A percentile compares a stretch with the other conserved stretches of the same genome.
These are phyloP conservation scores for Mortierella sp. DNA, from an alignment of 371 early-diverging fungal genomes.

Conservation along the genomic window DNA sequence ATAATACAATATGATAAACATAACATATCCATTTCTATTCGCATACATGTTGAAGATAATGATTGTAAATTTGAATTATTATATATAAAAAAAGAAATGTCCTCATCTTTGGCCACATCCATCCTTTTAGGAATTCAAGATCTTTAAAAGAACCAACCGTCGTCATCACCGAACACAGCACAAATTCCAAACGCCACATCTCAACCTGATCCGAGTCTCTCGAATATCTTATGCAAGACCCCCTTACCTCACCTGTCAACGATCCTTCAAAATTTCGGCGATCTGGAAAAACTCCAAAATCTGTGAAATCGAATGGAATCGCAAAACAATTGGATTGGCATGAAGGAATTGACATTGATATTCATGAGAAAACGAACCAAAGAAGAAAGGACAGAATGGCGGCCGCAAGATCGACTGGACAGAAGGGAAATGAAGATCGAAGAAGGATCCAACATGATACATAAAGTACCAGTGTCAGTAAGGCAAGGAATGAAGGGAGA, in stretches of 20 bases:
- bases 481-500: constrained; percentile 56
- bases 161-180: constrained; percentile 46
- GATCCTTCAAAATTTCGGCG: constrained; percentile 23
- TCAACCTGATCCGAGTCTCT: background rate
- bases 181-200: constrained; percentile 8
- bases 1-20: background rate
- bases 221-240: background rate
- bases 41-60: background rate
- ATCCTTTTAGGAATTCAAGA: constrained; percentile 55
- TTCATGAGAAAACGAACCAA: background rate
- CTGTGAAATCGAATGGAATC: constrained; percentile 11
- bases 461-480: background rate
- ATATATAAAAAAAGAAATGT: constrained; percentile 10
- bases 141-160: constrained; percentile 22
- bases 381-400: constrained; percentile 4
- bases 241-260: background rate
- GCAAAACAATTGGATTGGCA: constrained; percentile 16
- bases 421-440: constrained; percentile 34
- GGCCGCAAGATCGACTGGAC: constrained; percentile 42
- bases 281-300: constrained; percentile 32
- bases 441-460: constrained; percentile 25
- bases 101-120: constrained; percentile 57
- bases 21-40: background rate
- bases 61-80: too few relatives aligned
- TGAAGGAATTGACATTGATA: background rate